These are phyloP conservation scores for Heterobasidion irregulare DNA, from an alignment of 1,284 basidiomycete genomes.

Conservation along the genomic window DNA sequence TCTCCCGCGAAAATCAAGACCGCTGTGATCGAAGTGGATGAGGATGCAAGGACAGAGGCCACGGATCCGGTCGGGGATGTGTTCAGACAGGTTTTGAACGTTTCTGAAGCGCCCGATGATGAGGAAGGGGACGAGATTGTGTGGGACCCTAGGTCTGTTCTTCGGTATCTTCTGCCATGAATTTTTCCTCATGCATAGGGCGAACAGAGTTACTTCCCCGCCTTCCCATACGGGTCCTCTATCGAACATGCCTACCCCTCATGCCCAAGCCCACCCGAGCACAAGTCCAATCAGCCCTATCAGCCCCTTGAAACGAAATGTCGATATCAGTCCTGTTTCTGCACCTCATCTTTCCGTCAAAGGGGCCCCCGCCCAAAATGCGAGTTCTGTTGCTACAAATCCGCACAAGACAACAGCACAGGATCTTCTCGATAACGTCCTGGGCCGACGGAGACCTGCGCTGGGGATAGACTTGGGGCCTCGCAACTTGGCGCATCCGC, in stretches of 20 bases:
- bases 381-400: not conserved
- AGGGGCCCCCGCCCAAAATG: not conserved
- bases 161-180: not conserved
- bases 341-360: not conserved
- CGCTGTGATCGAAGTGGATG: constrained; percentile 32
- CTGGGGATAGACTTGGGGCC: constrained; percentile 1
- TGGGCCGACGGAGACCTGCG: constrained; percentile 21
- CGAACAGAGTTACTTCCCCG: not conserved
- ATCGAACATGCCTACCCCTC: not conserved
- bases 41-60: constrained; percentile 63
- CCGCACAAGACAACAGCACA: constrained; percentile 41
- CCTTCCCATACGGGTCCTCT: not conserved
- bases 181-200: not conserved
- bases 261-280: not conserved
- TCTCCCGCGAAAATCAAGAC: not conserved
- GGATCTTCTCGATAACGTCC: constrained; percentile 52
- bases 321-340: not conserved
- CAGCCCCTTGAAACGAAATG: not conserved
- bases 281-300: not conserved
- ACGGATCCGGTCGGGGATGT: constrained; percentile 75
- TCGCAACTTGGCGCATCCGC: not conserved
- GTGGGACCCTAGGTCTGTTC: constrained; percentile 48
- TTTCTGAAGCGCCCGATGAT: constrained; percentile 26
- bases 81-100: constrained; percentile 53
- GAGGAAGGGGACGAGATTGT: constrained; percentile 60